Evolutionary conservation across 768 basidiomycete genomes (phyloP).

Genomic region (Gymnopilus dilepis): DNA sequence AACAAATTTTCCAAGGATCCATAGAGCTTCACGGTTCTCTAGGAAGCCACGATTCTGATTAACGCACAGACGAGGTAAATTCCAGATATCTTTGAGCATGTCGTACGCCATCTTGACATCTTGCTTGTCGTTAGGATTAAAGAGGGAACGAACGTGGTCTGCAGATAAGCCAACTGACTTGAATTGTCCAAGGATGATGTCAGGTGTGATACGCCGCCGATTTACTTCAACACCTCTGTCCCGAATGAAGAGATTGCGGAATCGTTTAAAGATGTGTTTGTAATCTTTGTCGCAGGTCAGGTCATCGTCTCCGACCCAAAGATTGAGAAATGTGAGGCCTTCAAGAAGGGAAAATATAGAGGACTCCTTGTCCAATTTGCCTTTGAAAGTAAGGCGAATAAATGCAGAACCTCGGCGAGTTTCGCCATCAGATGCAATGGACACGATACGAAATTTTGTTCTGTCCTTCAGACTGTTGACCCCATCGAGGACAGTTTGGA

Average conservation of each 20-base stretch:
- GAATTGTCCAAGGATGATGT: conserved; percentile 26
- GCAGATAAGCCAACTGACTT: conserved; percentile 16
- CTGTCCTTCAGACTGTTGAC: conserved; percentile 11
- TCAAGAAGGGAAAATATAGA: conserved; percentile 25
- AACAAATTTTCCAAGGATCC: conserved; percentile 22
- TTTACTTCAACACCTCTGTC: conserved; percentile 26
- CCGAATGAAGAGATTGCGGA: conserved; percentile 30
- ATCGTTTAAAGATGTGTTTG: conserved; percentile 36
- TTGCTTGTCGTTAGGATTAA: conserved; percentile 31
- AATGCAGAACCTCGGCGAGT: conserved; percentile 27
- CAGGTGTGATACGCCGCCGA: conserved; percentile 25
- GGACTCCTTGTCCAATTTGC: conserved; percentile 15
- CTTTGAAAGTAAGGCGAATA: conserved; percentile 23
- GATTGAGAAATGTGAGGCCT: conserved; percentile 27
- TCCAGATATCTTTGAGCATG: conserved; percentile 29
- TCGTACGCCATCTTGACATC: conserved; percentile 31
- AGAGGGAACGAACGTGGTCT: conserved; percentile 25
- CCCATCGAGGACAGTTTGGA: conserved; percentile 21
- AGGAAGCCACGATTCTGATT: conserved; percentile 15
- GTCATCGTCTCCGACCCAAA: conserved; percentile 34
- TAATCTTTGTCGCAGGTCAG: conserved; percentile 37
- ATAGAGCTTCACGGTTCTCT: conserved; percentile 15
- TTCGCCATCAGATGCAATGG: conserved; percentile 33
- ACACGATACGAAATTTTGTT: conserved; percentile 25
- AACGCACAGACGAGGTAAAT: conserved; percentile 8